Base-by-base conservation (phyloP, 2,329 filamentous ascomycete genomes). In the Magnaporthiopsis rhizophila region DNA sequence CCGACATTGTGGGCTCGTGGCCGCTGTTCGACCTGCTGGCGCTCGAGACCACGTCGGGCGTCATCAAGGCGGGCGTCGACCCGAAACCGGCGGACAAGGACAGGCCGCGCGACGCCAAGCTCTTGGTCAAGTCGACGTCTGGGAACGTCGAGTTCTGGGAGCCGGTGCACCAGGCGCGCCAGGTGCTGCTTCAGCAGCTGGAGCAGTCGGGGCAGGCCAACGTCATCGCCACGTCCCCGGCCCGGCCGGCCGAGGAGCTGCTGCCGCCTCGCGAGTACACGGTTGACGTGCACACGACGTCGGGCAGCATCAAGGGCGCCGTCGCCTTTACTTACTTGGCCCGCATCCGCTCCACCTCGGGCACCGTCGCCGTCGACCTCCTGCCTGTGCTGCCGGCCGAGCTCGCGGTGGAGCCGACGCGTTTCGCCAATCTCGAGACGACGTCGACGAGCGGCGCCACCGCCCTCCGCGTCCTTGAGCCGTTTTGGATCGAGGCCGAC, bases 21-120 rank as follows among this genome's bases (percentile, higher is more conserved):
- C 80, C 83, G 0, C 73, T 85, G 1, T 81, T 79, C 69, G 80
- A 84, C 68, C 71, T 77, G 36, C 76, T 86, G 15, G 72, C 65
- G 24, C 70, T 84, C n/a, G 68, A 72, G 24, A 77, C 79, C 9
- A 73, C 74, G 0, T 80, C 82, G 0, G 83, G 83, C 60, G 68
- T 74, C 63, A 71, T 84, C 64, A 65, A 65, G 21, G 73, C 76
- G 3, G 74, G 73, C 45, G 72, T 85, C 38, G 61, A 71, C 15
- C 80, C 80, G 7, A 74, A 80, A 67, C 70, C 73, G 0, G 76
- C 69, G n/a, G 71, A 75, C 56, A 67, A 72, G 9, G 67, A 73
- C n/a, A 61, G 67, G 7, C 75, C 76, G 9, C 72, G 72, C 24
- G 69, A 78, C 0, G 81, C 82, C 2, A 69, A 72, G 2, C 73